A percentile compares a stretch with the other conserved stretches of the same genome.
phyloP scores from a whole-genome alignment of 176 grass and related monocot species.

The Tuctoria greenei region DNA sequence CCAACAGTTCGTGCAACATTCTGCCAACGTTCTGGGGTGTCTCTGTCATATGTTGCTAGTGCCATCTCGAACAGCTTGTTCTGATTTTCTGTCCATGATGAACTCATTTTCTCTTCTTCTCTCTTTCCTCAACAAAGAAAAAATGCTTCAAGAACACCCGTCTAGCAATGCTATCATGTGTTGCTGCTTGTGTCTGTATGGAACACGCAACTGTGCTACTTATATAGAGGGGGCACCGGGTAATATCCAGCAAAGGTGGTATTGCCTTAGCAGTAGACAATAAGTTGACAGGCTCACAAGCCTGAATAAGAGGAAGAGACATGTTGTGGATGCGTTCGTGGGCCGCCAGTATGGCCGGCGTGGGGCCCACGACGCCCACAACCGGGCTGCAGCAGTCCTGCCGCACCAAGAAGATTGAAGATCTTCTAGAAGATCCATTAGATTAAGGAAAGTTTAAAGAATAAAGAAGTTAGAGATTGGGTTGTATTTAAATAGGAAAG shows the following conservation, averaged over 20 bases:
- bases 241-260: constrained; percentile 30
- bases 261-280: constrained; percentile 31
- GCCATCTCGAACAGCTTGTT: constrained; percentile 76
- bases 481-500: too few relatives aligned
- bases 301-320: constrained; percentile 39
- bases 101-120: constrained; percentile 35
- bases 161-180: constrained; percentile 18
- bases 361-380: too few relatives aligned
- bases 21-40: constrained; percentile 72
- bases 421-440: too few relatives aligned
- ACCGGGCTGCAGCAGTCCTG: too few relatives aligned
- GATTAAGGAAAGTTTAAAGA: too few relatives aligned
- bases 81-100: constrained; percentile 62
- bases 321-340: too few relatives aligned
- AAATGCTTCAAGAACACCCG: constrained; percentile 12
- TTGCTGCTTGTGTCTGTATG: constrained; percentile 45
- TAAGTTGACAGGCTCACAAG: constrained; percentile 16
- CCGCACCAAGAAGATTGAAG: too few relatives aligned
- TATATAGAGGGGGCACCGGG: constrained; percentile 51
- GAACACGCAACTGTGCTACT: constrained; percentile 47
- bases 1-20: constrained; percentile 66
- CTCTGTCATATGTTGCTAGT: constrained; percentile 62
- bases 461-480: too few relatives aligned
- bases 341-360: too few relatives aligned
- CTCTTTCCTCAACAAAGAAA: constrained; percentile 3